Evolutionary conservation across 2,329 filamentous ascomycete genomes (phyloP), one percentile per base, ranked within the genome.

Genomic region (Exophiala sp.): DNA sequence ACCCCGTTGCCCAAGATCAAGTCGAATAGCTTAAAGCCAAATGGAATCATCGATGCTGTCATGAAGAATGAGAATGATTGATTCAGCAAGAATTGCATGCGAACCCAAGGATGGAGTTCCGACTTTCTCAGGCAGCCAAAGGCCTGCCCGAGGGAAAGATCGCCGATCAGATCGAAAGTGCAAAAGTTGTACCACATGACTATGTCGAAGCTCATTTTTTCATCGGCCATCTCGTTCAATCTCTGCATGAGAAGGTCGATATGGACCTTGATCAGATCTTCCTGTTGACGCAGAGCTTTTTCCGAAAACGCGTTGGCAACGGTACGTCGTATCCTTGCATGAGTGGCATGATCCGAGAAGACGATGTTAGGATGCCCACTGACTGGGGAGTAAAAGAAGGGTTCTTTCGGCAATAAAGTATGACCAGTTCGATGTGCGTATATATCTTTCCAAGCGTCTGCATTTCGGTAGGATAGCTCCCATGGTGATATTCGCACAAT

Each of bases 231-330:
- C 8, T 46, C 38, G 12, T 66, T 52, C 1, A 69, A 40, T 29
- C 42, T 24, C 9, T 52, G 8, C 1, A 68, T 58, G 12, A 71
- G 55, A 34, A 67, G 55, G 44, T 70, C 63, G 3, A 64, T 65
- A 40, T 71, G 69, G 5, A 51, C 50, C 6, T 63, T 61, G 29
- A 73, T 62, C 1, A 72, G 61, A 1, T 59, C 47, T 50, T 72
- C 66, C 51, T 73, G 66, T 7, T 63, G 57, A 8, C 40, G 42
- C 9, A 66, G 33, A 1, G 59, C 57, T 5, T 49, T 47, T 8
- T 65, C 55, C 1, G 64, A 66, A 44, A 68, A 67, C 1, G 59
- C 61, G 47, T 58, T 18, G 16, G 16, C 16, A 18, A 18, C 16
- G 16, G 16, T 18, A 18, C 16, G 16, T 18, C 16, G 16, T 18